Evolutionary conservation across 2,329 filamentous ascomycete species (phyloP).

Genomic region (Aspergillus spinulosporus): DNA sequence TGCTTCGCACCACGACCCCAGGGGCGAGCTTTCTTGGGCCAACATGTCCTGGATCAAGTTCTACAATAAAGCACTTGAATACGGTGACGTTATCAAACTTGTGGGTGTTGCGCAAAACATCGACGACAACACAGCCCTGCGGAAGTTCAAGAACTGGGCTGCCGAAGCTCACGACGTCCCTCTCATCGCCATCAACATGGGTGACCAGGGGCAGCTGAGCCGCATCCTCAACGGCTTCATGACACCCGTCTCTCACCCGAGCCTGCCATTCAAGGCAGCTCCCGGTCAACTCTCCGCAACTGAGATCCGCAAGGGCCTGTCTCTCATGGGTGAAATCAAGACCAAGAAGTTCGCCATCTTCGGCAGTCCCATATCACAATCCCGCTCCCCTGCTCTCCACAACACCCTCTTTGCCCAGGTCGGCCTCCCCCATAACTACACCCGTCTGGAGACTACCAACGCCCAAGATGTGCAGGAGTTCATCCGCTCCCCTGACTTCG

Average conservation of each 20-base stretch:
- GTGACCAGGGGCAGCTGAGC: slow-evolving; percentile 79
- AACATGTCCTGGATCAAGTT: slow-evolving; percentile 89
- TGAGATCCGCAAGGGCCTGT: slow-evolving; percentile 78
- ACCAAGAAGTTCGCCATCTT: slow-evolving; percentile 81
- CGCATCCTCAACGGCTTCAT: slow-evolving; percentile 89
- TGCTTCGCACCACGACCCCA: slow-evolving; percentile 90
- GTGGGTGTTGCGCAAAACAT: slow-evolving; percentile 75
- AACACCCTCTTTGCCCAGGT: slow-evolving; percentile 75
- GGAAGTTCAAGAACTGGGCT: slow-evolving; percentile 77
- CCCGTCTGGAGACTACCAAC: slow-evolving; percentile 69
- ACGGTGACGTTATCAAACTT: slow-evolving; percentile 92
- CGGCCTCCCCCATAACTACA: slow-evolving; percentile 84
- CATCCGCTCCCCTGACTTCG: slow-evolving; percentile 73
- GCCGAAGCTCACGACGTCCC: slow-evolving; percentile 72
- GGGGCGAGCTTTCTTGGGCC: slow-evolving; percentile 76
- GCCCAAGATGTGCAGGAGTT: slow-evolving; percentile 61
- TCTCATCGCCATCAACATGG: slow-evolving; percentile 96
- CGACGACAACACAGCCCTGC: slow-evolving; percentile 83
- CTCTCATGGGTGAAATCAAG: slow-evolving; percentile 75
- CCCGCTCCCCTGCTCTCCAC: slow-evolving; percentile 84
- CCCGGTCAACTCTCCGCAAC: slow-evolving; percentile 88
- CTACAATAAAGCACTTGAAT: slow-evolving; percentile 87
- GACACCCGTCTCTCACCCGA: slow-evolving; percentile 89
- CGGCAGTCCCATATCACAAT: slow-evolving; percentile 78
- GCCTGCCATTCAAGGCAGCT: slow-evolving; percentile 87